Evolutionary conservation across 2,329 filamentous ascomycete genomes (phyloP).

Genomic region (Leptographium wingfieldii): DNA sequence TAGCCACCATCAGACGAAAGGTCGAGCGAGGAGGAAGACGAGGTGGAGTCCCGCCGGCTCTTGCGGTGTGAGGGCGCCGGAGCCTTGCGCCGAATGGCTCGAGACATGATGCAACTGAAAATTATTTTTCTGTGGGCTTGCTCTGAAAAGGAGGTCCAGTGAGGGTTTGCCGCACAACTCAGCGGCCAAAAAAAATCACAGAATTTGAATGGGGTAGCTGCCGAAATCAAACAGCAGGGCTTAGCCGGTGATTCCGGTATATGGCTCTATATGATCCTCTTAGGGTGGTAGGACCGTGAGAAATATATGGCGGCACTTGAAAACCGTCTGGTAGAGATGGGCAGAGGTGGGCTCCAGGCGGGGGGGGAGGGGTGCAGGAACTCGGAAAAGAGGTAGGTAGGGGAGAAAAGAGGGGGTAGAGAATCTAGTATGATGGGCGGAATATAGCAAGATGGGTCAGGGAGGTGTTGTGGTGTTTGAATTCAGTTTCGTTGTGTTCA

Average conservation of each 20-base stretch:
- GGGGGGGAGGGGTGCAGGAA: background rate
- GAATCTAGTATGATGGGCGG: background rate
- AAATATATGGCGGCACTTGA: background rate
- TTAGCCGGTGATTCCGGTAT: background rate
- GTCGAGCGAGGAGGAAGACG: constrained; percentile 43
- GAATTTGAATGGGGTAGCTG: constrained; percentile 9
- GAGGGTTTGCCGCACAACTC: constrained; percentile 17
- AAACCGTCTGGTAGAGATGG: background rate
- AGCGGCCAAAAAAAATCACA: constrained; percentile 18
- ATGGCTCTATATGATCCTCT: background rate
- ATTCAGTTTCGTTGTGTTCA: constrained; percentile 17
- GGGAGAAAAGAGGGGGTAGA: background rate
- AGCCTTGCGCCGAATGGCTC: constrained; percentile 38
- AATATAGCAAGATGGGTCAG: background rate
- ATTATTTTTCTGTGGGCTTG: constrained; percentile 5
- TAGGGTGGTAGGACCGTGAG: background rate
- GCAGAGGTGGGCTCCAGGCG: background rate
- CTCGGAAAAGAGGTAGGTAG: background rate
- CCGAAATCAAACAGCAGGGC: background rate
- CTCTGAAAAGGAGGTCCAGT: background rate
- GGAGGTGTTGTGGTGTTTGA: background rate
- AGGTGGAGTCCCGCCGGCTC: constrained; percentile 36
- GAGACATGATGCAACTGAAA: constrained; percentile 31
- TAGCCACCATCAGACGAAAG: constrained; percentile 59
- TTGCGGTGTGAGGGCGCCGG: constrained; percentile 28